Conservation (phyloP, 2,329 filamentous ascomycete species). For the Trichoderma hamatum region DNA sequence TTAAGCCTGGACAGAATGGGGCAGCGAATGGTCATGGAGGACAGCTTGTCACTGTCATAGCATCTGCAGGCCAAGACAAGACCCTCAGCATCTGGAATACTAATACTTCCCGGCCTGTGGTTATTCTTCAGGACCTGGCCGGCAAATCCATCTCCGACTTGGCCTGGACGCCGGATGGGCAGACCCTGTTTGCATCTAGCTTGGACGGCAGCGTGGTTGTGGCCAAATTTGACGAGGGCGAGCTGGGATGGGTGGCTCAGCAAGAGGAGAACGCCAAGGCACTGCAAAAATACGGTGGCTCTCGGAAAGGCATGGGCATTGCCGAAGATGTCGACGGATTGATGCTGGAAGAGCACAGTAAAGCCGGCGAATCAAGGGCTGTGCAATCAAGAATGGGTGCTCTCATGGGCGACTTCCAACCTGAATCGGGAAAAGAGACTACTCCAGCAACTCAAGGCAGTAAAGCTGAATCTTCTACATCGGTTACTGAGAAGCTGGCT, state of each 20-base stretch:
- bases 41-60: conserved; percentile 83
- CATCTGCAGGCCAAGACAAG: conserved; percentile 95
- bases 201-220: conserved; percentile 87
- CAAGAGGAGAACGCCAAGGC: conserved; percentile 90
- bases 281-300: conserved; percentile 88
- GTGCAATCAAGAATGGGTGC: conserved; percentile 96
- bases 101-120: conserved; percentile 85
- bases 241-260: conserved; percentile 85
- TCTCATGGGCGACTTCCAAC: conserved; percentile 84
- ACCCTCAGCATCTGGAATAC: conserved; percentile 98
- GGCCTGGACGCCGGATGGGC: conserved; percentile 90
- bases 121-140: conserved; percentile 86
- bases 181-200: conserved; percentile 81
- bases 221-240: conserved; percentile 79
- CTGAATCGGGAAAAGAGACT: conserved; percentile 57
- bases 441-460: conserved; percentile 51
- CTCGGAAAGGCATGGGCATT: conserved; percentile 84
- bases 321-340: conserved; percentile 88
- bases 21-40: conserved; percentile 48
- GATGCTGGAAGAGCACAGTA: conserved; percentile 86
- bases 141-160: conserved; percentile 93
- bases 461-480: conserved; percentile 26
- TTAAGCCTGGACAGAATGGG: conserved; percentile 62
- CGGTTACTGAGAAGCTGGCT: conserved; percentile 38
- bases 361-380: conserved; percentile 83